phyloP scores from a whole-genome alignment of 352 stramenopile genomes.

The Globisporangium ultimum region DNA sequence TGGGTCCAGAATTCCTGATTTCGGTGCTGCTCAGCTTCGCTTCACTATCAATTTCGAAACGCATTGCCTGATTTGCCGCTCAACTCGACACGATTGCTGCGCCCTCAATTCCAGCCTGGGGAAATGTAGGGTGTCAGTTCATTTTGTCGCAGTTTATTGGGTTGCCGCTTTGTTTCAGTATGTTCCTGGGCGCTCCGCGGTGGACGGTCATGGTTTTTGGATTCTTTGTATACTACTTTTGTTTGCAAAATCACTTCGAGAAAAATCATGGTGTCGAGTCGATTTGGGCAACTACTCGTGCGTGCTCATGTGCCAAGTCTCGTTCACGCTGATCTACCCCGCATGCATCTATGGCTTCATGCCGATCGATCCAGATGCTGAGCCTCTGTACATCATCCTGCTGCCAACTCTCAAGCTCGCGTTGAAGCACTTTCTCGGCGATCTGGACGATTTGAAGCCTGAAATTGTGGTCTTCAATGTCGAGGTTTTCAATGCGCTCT shows the following conservation, averaged over 20 bases:
- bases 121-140: not conserved
- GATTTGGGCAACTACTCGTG: not conserved
- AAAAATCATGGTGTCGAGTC: slow-evolving; percentile 9
- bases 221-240: slow-evolving; percentile 8
- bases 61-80: not conserved
- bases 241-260: slow-evolving; percentile 10
- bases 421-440: not conserved
- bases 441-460: not conserved
- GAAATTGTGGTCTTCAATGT: slow-evolving; percentile 2
- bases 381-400: slow-evolving; percentile 18
- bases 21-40: not conserved
- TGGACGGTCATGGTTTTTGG: not conserved
- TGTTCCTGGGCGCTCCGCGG: slow-evolving; percentile 9
- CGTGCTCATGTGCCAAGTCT: slow-evolving; percentile 9
- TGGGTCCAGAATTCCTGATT: slow-evolving; percentile 8
- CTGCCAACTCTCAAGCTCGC: slow-evolving; percentile 25
- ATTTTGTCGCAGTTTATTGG: slow-evolving; percentile 14
- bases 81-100: not conserved
- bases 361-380: slow-evolving; percentile 2
- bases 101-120: not conserved
- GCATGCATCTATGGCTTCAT: slow-evolving; percentile 27
- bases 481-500: slow-evolving; percentile 8
- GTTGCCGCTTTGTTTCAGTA: slow-evolving; percentile 29
- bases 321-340: slow-evolving; percentile 22
- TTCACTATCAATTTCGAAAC: not conserved